A percentile compares a stretch with the other conserved stretches of the same genome.
phyloP scores from a whole-genome alignment of 345 rosid species.

The Camelina hispida region DNA sequence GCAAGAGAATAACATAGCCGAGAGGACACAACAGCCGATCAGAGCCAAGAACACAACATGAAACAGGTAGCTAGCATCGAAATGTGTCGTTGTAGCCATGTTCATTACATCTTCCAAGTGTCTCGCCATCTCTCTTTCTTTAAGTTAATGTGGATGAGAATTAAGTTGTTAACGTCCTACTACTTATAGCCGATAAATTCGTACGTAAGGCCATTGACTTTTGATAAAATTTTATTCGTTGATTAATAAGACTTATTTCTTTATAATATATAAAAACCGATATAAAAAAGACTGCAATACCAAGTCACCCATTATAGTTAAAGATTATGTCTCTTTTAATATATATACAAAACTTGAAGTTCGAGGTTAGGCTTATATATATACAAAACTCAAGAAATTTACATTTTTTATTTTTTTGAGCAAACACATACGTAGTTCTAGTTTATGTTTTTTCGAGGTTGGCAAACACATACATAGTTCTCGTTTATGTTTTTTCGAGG shows the following conservation, averaged over 20 bases:
- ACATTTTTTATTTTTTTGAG: too few relatives aligned
- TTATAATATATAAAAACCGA: neutral
- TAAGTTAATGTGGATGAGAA: slow-evolving; percentile 21
- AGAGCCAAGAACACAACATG: slow-evolving; percentile 50
- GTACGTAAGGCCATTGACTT: slow-evolving; percentile 27
- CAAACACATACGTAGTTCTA: too few relatives aligned
- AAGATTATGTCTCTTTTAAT: neutral
- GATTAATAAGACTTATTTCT: slow-evolving; percentile 14
- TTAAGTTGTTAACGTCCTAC: slow-evolving; percentile 29
- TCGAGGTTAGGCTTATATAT: neutral
- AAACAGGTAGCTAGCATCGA: slow-evolving; percentile 35
- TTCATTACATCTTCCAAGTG: slow-evolving; percentile 41
- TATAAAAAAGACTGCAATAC: neutral
- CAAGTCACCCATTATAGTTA: neutral
- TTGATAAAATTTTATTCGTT: neutral
- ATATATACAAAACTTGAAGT: neutral
- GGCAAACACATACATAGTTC: neutral
- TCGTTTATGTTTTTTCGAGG: neutral
- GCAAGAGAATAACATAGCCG: slow-evolving; percentile 59
- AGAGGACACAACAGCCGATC: slow-evolving; percentile 52
- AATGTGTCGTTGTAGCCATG: slow-evolving; percentile 35
- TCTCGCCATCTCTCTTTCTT: slow-evolving; percentile 46
- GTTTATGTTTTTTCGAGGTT: too few relatives aligned
- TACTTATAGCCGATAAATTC: slow-evolving; percentile 29
- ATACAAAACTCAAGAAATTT: too few relatives aligned